These are phyloP conservation scores for Cercospora nicotianae DNA, from an alignment of 2,329 filamentous ascomycete genomes.

Conservation along the genomic window DNA sequence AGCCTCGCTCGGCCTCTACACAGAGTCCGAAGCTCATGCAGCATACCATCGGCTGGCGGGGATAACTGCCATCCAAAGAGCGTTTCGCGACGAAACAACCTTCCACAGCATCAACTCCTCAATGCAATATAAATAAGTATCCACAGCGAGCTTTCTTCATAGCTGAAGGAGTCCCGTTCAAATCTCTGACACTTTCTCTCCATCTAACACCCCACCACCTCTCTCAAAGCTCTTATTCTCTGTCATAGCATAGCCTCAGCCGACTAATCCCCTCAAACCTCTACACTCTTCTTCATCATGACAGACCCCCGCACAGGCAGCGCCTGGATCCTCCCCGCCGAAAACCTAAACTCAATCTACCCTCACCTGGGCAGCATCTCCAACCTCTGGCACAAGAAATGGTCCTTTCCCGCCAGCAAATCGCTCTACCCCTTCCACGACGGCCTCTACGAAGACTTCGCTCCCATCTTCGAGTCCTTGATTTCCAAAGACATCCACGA, in stretches of 20 bases:
- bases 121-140: neutral
- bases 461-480: conserved; percentile 41
- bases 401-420: conserved; percentile 38
- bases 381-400: conserved; percentile 50
- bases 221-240: too few species aligned
- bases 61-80: conserved; percentile 2
- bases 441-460: conserved; percentile 41
- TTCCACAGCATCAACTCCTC: neutral
- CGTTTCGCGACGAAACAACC: conserved; percentile 3
- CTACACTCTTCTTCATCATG: neutral
- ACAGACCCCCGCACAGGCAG: conserved; percentile 37
- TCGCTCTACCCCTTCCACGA: conserved; percentile 37
- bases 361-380: conserved; percentile 62
- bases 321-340: conserved; percentile 44
- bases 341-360: conserved; percentile 50
- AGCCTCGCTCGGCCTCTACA: neutral
- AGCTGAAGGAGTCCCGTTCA: neutral
- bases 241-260: too few species aligned
- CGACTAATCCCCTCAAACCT: too few species aligned
- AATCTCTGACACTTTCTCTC: neutral
- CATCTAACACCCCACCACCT: too few species aligned
- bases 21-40: conserved; percentile 8
- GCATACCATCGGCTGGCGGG: conserved; percentile 11
- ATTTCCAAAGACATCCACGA: conserved; percentile 42
- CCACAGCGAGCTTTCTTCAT: neutral